A percentile compares a stretch with the other conserved stretches of the same genome.
Evolutionary conservation across 164 flowering plant genomes (phyloP).

Genomic region (Dillenia turbinata): DNA sequence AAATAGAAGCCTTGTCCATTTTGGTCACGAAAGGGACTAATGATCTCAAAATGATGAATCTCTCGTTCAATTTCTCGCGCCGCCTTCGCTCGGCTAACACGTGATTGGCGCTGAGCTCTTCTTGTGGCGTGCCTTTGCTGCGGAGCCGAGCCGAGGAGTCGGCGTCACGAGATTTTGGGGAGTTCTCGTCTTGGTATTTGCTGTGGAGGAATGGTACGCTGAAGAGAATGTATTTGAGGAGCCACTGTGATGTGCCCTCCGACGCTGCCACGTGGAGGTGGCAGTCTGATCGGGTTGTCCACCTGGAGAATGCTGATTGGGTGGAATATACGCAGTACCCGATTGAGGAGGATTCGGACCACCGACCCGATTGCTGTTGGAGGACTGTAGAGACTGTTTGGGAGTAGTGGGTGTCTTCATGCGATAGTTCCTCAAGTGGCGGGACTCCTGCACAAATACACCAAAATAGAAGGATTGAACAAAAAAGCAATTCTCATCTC

Average conservation of each 20-base stretch:
- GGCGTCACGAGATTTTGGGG: conserved; percentile 29
- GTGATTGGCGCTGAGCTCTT: conserved; percentile 73
- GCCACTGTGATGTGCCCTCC: conserved; percentile 57
- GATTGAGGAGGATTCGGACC: conserved; percentile 33
- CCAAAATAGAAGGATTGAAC: background rate
- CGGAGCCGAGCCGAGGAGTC: conserved; percentile 21
- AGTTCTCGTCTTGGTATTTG: conserved; percentile 42
- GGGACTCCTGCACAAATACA: conserved; percentile 17
- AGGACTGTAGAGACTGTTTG: conserved; percentile 75
- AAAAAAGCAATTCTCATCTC: background rate
- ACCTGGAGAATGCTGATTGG: conserved; percentile 57
- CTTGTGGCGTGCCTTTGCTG: conserved; percentile 40
- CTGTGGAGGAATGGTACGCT: conserved; percentile 65
- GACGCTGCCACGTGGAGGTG: conserved; percentile 15
- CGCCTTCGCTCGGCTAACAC: conserved; percentile 77
- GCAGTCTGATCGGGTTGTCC: conserved; percentile 35
- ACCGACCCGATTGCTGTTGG: conserved; percentile 36
- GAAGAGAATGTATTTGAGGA: conserved; percentile 71
- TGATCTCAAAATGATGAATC: conserved; percentile 62
- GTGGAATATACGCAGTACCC: conserved; percentile 22
- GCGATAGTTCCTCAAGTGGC: conserved; percentile 33
- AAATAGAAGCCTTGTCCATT: conserved; percentile 96
- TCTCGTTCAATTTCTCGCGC: conserved; percentile 73
- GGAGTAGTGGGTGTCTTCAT: conserved; percentile 75
- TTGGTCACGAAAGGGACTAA: conserved; percentile 86